These are phyloP conservation scores for Clarkia xantiana DNA, from an alignment of 345 rosid genomes.

Conservation along the genomic window DNA sequence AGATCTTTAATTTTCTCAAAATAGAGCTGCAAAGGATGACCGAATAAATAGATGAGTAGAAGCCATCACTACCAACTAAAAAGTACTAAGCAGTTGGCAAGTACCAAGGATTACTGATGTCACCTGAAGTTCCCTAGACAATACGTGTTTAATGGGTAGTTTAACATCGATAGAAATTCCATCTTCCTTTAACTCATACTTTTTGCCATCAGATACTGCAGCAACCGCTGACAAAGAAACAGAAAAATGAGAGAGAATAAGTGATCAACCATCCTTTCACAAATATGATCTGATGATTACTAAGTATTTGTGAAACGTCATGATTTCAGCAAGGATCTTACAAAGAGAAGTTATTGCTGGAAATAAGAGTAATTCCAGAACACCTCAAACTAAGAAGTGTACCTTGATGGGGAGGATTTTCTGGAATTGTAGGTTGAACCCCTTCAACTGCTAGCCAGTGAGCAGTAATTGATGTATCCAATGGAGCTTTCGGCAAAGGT, in stretches of 20 bases:
- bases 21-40: conserved; percentile 37
- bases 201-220: conserved; percentile 40
- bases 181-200: conserved; percentile 59
- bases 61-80: neutral
- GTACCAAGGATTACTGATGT: neutral
- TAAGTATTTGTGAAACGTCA: too few relatives aligned
- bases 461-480: conserved; percentile 33
- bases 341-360: too few relatives aligned
- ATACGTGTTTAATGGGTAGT: conserved; percentile 42
- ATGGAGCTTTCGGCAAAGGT: conserved; percentile 43
- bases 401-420: conserved; percentile 63
- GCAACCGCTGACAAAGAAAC: conserved; percentile 10
- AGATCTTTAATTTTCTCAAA: conserved; percentile 53
- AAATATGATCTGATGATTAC: too few relatives aligned
- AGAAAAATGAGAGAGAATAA: neutral
- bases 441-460: conserved; percentile 96
- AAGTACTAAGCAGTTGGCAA: neutral
- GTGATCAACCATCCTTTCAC: too few relatives aligned
- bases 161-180: conserved; percentile 36
- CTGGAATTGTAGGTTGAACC: conserved; percentile 64
- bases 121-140: conserved; percentile 76
- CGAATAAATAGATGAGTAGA: neutral
- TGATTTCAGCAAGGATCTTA: too few relatives aligned
- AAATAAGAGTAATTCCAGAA: too few relatives aligned
- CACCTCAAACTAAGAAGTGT: neutral